phyloP scores from a whole-genome alignment of 2,329 filamentous ascomycete species.

The Grosmannia penicillata region DNA sequence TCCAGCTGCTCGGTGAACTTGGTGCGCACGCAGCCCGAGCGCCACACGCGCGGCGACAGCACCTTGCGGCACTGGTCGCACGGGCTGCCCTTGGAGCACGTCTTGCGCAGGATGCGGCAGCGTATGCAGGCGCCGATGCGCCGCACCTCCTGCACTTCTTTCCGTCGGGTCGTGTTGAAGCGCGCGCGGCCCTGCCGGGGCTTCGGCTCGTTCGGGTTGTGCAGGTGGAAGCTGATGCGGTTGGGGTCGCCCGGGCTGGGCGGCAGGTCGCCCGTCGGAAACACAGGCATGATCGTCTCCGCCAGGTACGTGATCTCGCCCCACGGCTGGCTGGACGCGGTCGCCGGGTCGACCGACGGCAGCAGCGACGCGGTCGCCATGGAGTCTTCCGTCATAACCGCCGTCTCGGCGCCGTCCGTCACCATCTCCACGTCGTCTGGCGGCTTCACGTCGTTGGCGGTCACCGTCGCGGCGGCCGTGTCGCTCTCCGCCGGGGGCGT shows the following conservation, averaged over 20 bases:
- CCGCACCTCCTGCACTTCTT: conserved; percentile 50
- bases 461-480: not conserved
- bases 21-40: conserved; percentile 46
- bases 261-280: conserved; percentile 11
- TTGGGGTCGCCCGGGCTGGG: conserved; percentile 15
- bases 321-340: conserved; percentile 28
- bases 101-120: conserved; percentile 51
- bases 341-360: conserved; percentile 6
- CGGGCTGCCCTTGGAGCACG: conserved; percentile 47
- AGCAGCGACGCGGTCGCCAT: conserved; percentile 3
- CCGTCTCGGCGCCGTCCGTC: no score
- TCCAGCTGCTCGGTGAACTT: conserved; percentile 47
- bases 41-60: conserved; percentile 49
- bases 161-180: conserved; percentile 42
- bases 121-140: conserved; percentile 52
- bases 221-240: conserved; percentile 39
- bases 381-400: conserved; percentile 5
- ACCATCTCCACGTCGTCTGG: not conserved
- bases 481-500: not conserved
- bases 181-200: conserved; percentile 39
- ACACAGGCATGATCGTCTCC: conserved; percentile 15
- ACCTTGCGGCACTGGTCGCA: conserved; percentile 51
- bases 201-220: conserved; percentile 31
- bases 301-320: conserved; percentile 37
- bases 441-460: not conserved